A percentile compares a stretch with the other conserved stretches of the same genome.
These are phyloP conservation scores for Ganoderma leucocontextum DNA, from an alignment of 1,284 basidiomycete genomes.

Conservation along the genomic window DNA sequence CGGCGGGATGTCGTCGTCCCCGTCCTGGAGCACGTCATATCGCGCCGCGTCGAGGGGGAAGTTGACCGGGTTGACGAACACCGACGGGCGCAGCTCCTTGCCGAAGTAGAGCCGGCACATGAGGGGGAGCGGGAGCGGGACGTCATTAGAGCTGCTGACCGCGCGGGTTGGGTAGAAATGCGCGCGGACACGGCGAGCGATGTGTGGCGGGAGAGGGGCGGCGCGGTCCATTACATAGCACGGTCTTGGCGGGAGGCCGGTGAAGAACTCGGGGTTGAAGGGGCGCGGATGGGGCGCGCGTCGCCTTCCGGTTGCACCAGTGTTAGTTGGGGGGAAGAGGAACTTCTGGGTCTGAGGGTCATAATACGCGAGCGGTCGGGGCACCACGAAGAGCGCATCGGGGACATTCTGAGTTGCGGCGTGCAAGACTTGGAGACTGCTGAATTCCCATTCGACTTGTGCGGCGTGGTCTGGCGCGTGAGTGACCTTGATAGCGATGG, in stretches of 20 bases:
- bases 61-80: conserved; percentile 31
- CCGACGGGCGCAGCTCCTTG: conserved; percentile 16
- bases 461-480: conserved; percentile 8
- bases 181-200: not conserved
- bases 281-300: not conserved
- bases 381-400: conserved; percentile 30
- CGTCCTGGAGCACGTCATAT: conserved; percentile 24
- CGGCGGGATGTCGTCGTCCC: conserved; percentile 14
- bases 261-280: not conserved
- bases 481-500: conserved; percentile 26
- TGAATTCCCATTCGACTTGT: conserved; percentile 19
- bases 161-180: not conserved
- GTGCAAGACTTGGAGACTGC: conserved; percentile 15
- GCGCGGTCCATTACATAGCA: conserved; percentile 25
- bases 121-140: not conserved
- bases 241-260: not conserved
- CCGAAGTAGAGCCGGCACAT: conserved; percentile 35
- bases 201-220: not conserved
- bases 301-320: not conserved
- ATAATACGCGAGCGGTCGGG: conserved; percentile 28
- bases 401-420: conserved; percentile 8
- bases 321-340: conserved; percentile 2
- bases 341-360: conserved; percentile 18
- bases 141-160: not conserved
- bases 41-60: conserved; percentile 35